A percentile compares a stretch with the other conserved stretches of the same genome.
Evolutionary conservation across 495 filamentous ascomycete genomes (phyloP).

Genomic region (Penicillium salamii): DNA sequence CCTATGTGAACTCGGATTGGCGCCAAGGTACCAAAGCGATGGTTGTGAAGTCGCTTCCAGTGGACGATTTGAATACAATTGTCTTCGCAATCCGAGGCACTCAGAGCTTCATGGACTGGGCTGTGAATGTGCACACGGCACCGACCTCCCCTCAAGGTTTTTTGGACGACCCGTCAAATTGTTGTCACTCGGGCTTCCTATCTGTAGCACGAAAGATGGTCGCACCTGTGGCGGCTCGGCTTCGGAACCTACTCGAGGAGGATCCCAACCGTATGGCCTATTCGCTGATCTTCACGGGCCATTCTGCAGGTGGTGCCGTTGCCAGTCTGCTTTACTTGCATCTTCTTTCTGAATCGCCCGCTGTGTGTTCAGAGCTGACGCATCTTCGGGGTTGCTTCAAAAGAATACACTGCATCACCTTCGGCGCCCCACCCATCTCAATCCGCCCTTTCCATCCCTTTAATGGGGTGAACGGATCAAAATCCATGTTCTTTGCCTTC

Average conservation of each 20-base stretch:
- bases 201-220: constrained; percentile 73
- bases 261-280: constrained; percentile 63
- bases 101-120: constrained; percentile 79
- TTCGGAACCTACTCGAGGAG: constrained; percentile 65
- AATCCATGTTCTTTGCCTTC: constrained; percentile 71
- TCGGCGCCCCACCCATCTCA: constrained; percentile 75
- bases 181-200: constrained; percentile 76
- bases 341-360: constrained; percentile 56
- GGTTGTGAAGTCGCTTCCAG: constrained; percentile 72
- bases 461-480: constrained; percentile 35
- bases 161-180: constrained; percentile 70
- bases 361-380: constrained; percentile 62
- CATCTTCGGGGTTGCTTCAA: constrained; percentile 64
- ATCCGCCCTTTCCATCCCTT: constrained; percentile 65
- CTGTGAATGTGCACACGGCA: constrained; percentile 68
- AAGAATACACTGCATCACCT: constrained; percentile 76
- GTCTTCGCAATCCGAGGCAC: constrained; percentile 79
- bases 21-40: constrained; percentile 74
- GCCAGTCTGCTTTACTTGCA: constrained; percentile 75
- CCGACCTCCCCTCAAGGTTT: constrained; percentile 63
- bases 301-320: constrained; percentile 80
- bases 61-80: constrained; percentile 72
- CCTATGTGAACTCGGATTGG: constrained; percentile 67
- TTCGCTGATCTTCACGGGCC: constrained; percentile 77
- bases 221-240: constrained; percentile 62